Evolutionary conservation across 768 basidiomycete genomes (phyloP).

Genomic region (Cystoderma amianthinum): DNA sequence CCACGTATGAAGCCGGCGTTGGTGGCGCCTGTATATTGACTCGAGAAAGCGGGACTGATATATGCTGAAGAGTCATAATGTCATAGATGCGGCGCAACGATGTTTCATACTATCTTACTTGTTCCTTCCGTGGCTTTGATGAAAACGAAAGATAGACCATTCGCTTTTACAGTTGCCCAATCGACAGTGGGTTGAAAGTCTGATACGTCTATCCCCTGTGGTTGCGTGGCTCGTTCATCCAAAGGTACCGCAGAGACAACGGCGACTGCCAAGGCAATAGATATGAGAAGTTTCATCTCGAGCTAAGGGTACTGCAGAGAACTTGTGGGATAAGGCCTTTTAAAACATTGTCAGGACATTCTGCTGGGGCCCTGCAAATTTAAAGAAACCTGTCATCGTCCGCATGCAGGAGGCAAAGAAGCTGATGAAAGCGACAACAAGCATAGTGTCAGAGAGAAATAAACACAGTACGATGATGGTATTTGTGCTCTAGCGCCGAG

Average conservation of each 20-base stretch:
- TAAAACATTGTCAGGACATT: too few relatives aligned
- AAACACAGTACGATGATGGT: too few relatives aligned
- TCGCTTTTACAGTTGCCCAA: constrained; percentile 43
- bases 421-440: too few relatives aligned
- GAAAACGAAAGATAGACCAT: constrained; percentile 48
- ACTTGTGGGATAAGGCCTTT: too few relatives aligned
- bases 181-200: constrained; percentile 38
- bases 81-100: constrained; percentile 4
- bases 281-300: constrained; percentile 3
- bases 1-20: constrained; percentile 52
- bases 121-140: constrained; percentile 71
- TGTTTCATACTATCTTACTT: constrained; percentile 27
- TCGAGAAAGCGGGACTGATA: constrained; percentile 34
- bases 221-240: constrained; percentile 26
- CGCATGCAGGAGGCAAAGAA: too few relatives aligned
- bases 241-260: constrained; percentile 1
- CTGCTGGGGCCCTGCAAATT: too few relatives aligned
- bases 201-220: constrained; percentile 52
- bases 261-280: not conserved
- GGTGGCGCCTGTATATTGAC: constrained; percentile 51
- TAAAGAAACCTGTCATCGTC: too few relatives aligned
- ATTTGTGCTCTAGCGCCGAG: too few relatives aligned
- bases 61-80: too few relatives aligned
- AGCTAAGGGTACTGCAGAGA: too few relatives aligned
- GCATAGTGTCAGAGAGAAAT: too few relatives aligned